Conservation (phyloP, 768 basidiomycete species). For the Termitomyces sp. region DNA sequence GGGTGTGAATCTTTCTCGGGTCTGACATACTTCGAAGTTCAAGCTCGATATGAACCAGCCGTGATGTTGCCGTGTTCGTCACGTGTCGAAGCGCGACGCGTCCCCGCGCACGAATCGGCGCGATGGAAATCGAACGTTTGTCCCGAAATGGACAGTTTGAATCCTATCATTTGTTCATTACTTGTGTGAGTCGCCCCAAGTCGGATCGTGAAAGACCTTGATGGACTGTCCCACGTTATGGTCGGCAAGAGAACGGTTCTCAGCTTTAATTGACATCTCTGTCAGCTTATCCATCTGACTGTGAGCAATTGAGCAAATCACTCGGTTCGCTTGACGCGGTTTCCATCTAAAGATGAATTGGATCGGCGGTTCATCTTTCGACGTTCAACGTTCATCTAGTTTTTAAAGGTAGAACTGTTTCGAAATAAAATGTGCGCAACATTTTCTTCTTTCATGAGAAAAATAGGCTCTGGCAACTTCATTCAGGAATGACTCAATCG, state of each 20-base stretch:
- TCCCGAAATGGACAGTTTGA: conserved; percentile 1
- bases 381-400: neutral
- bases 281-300: neutral
- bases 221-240: neutral
- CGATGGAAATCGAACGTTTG: conserved; percentile 1
- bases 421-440: neutral
- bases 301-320: neutral
- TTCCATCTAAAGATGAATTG: neutral
- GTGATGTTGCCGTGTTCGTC: conserved; percentile 12
- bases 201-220: neutral
- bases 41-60: conserved; percentile 10
- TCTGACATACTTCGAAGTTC: conserved; percentile 13
- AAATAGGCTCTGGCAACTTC: neutral
- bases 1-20: conserved; percentile 16
- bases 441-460: too few relatives aligned
- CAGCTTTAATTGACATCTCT: neutral
- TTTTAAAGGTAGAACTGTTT: neutral
- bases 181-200: neutral
- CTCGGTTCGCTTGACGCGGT: neutral
- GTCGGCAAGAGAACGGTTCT: neutral
- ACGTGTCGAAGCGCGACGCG: conserved; percentile 16
- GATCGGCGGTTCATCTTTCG: neutral
- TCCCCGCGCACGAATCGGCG: neutral
- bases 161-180: neutral
- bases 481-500: neutral